Percentiles rank a stretch among this genome's conserved stretches.
These are phyloP conservation scores for Boletus fagicola DNA, from an alignment of 768 basidiomycete genomes.

Conservation along the genomic window DNA sequence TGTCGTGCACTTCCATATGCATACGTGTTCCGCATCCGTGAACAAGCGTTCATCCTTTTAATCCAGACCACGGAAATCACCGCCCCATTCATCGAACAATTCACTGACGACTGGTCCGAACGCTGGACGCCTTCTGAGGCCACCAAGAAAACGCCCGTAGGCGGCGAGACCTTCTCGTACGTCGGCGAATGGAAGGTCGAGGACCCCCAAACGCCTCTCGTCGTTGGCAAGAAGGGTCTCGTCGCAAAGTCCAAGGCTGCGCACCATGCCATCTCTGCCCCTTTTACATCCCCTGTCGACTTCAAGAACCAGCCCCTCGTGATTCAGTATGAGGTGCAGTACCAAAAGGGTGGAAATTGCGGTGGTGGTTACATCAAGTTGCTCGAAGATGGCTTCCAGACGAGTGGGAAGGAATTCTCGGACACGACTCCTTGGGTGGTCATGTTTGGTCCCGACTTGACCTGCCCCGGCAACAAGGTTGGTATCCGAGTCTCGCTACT, in stretches of 20 bases:
- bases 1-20: slow-evolving; percentile 1
- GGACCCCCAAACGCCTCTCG: slow-evolving; percentile 71
- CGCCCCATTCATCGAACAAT: slow-evolving; percentile 95
- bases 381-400: slow-evolving; percentile 91
- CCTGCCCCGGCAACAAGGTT: slow-evolving; percentile 90
- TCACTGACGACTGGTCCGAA: slow-evolving; percentile 83
- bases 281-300: slow-evolving; percentile 74
- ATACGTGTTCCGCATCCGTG: slow-evolving; percentile 4
- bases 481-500: not conserved
- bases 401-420: slow-evolving; percentile 87
- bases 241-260: slow-evolving; percentile 97
- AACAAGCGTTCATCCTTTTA: slow-evolving; percentile 1
- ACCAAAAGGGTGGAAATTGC: slow-evolving; percentile 98
- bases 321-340: slow-evolving; percentile 98
- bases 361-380: slow-evolving; percentile 99
- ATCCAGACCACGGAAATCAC: slow-evolving; percentile 70
- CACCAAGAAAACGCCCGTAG: slow-evolving; percentile 95
- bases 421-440: slow-evolving; percentile 93
- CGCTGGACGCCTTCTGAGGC: slow-evolving; percentile 98
- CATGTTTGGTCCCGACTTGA: slow-evolving; percentile 98
- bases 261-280: slow-evolving; percentile 97
- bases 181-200: slow-evolving; percentile 98
- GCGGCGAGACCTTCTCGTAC: slow-evolving; percentile 95
- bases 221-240: slow-evolving; percentile 86
- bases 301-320: slow-evolving; percentile 85